These are phyloP conservation scores for Geotrichum fermentans DNA, from an alignment of 1,139 yeast species.

Conservation along the genomic window DNA sequence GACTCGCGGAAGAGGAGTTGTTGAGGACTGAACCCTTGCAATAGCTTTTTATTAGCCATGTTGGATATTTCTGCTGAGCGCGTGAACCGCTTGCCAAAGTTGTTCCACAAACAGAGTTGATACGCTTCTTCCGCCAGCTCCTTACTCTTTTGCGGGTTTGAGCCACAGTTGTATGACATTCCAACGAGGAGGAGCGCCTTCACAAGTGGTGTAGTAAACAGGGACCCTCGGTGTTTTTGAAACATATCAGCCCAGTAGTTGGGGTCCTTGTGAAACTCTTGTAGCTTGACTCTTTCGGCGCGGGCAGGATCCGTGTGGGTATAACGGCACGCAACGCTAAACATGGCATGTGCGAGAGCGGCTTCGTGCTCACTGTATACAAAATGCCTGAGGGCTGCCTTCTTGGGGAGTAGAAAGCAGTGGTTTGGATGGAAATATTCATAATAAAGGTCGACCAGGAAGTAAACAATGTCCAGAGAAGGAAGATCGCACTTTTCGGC, in stretches of 20 bases:
- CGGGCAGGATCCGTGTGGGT: conserved; percentile 25
- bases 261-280: conserved; percentile 26
- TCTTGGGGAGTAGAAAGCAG: conserved; percentile 45
- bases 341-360: conserved; percentile 46
- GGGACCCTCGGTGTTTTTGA: conserved; percentile 21
- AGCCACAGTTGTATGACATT: conserved; percentile 14
- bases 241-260: conserved; percentile 28
- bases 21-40: background rate
- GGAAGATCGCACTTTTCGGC: conserved; percentile 42
- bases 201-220: conserved; percentile 21
- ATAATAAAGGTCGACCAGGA: conserved; percentile 47
- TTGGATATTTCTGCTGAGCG: conserved; percentile 9
- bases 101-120: conserved; percentile 15
- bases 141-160: background rate
- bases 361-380: conserved; percentile 40
- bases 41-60: background rate
- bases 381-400: conserved; percentile 35
- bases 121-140: conserved; percentile 9
- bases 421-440: conserved; percentile 46
- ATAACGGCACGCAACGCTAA: conserved; percentile 43
- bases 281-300: conserved; percentile 10
- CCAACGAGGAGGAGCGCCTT: conserved; percentile 23
- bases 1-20: conserved; percentile 24
- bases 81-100: conserved; percentile 12
- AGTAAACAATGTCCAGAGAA: conserved; percentile 38